phyloP scores from a whole-genome alignment of 345 rosid species.

The Reutealis trisperma region DNA sequence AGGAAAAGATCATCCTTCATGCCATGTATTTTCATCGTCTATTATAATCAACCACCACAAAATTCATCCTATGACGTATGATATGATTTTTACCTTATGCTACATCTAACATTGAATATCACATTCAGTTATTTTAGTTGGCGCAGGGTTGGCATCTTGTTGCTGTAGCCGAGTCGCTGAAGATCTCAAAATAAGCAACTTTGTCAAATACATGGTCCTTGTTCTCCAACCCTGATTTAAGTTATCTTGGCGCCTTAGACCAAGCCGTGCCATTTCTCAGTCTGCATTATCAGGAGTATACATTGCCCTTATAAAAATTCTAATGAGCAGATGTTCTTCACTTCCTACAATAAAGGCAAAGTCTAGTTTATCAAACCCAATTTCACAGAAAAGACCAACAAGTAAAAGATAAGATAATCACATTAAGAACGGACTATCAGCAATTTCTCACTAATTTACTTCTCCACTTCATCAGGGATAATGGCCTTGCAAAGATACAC shows the following conservation, averaged over 20 bases:
- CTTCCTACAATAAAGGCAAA: slow-evolving; percentile 13
- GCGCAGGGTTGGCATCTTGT: not conserved
- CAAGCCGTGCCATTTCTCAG: not conserved
- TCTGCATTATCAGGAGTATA: not conserved
- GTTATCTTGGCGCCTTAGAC: not conserved
- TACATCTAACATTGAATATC: not conserved
- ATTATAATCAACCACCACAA: not conserved
- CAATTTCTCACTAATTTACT: slow-evolving; percentile 30
- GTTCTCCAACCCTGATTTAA: slow-evolving; percentile 12
- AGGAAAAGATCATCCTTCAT: not conserved
- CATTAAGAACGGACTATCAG: not conserved
- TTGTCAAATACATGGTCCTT: not conserved
- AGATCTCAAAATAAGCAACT: not conserved
- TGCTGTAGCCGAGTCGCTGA: not conserved
- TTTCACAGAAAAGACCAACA: not conserved
- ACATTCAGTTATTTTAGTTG: not conserved
- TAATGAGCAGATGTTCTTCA: not conserved
- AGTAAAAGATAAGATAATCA: not conserved
- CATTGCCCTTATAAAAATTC: not conserved
- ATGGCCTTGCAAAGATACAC: slow-evolving; percentile 70
- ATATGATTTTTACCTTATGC: not conserved
- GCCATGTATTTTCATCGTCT: not conserved
- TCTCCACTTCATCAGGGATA: slow-evolving; percentile 57
- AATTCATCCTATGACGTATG: slow-evolving; percentile 7
- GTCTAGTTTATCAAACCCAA: slow-evolving; percentile 1